Evolutionary conservation across 2,329 filamentous ascomycete species (phyloP).

Genomic region (Diaporthe vexans): DNA sequence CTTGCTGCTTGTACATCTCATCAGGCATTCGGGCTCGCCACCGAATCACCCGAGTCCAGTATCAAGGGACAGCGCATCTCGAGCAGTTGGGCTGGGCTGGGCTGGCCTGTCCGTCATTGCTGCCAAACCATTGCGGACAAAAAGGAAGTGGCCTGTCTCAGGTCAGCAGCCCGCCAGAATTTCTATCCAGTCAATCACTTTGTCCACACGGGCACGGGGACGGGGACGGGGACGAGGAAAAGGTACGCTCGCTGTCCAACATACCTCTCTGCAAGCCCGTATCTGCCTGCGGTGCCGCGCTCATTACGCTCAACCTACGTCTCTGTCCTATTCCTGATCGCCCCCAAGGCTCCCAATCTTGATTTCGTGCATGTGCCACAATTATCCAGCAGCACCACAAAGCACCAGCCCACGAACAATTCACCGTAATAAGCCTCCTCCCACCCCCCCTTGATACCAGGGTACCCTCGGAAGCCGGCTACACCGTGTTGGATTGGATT

Average conservation of each 20-base stretch:
- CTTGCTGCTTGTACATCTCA: conserved; percentile 30
- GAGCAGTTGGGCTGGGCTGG: conserved; percentile 21
- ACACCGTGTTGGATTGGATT: conserved; percentile 23
- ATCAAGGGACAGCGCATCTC: conserved; percentile 34
- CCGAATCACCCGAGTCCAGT: conserved; percentile 34
- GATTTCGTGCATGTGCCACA: conserved; percentile 33
- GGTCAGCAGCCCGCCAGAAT: conserved; percentile 29
- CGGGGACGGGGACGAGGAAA: neutral
- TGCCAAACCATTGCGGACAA: conserved; percentile 30
- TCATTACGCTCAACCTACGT: neutral
- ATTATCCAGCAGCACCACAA: neutral
- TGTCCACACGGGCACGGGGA: too few relatives aligned
- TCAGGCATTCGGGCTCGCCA: conserved; percentile 40
- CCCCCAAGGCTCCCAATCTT: conserved; percentile 21
- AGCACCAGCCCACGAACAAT: neutral
- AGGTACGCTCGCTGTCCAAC: conserved; percentile 34
- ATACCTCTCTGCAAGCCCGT: conserved; percentile 11
- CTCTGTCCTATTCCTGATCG: conserved; percentile 23
- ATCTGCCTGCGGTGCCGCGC: neutral
- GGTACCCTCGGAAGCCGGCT: conserved; percentile 12
- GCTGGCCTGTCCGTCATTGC: conserved; percentile 28
- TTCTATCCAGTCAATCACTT: neutral
- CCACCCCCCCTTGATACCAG: conserved; percentile 5
- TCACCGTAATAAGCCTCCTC: conserved; percentile 12
- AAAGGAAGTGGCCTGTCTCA: conserved; percentile 41